Base-by-base conservation (phyloP, 1,139 yeast species). In the Suhomyces bolitotheri region DNA sequence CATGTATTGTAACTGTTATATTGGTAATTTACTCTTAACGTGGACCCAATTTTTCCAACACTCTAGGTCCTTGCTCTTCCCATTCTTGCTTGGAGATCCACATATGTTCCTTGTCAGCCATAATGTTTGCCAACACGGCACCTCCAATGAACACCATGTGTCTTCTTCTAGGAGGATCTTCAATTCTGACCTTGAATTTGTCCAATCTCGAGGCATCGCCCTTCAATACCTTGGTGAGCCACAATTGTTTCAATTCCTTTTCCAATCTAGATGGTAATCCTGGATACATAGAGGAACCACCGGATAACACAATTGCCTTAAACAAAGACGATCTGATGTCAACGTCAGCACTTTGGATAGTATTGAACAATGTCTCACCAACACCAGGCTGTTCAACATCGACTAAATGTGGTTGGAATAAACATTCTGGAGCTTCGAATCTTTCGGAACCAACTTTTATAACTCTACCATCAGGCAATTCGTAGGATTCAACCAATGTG, bases 131-230 rank as follows among this genome's bases (percentile, higher is more conserved):
- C 56, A 92, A 74, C 13, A 92, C 98, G 5, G 98, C 98, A 55
- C 99, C 99, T 51, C 99, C 99, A 49, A 92, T 82, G 64, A 92
- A 92, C 27, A 92, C 99, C 97, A 92, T 92, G 63, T 94, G 97
- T 62, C 92, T 84, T 73, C 99, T 87, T 72, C 97, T 82, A 51
- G 99, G 99, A 30, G 98, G 98, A 60, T 92, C 98, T 62, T 92
- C 98, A 54, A 92, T 92, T 64, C 95, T 82, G 29, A 94, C 96
- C 65, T 92, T 92, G 65, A 92, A 92, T 62, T 90, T 90, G 47
- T 81, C 86, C 49, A 92, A 73, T 58, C 97, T 78, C 13, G 89
- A 59, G 25, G 97, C 82, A 64, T 92, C 96, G 31, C 90, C 92
- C 49, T 83, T 80, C 44, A 92, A 76, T 12, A 92, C 96, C 53